Evolutionary conservation across 2,329 filamentous ascomycete genomes (phyloP).

Genomic region (Mollisiaceae sp.): DNA sequence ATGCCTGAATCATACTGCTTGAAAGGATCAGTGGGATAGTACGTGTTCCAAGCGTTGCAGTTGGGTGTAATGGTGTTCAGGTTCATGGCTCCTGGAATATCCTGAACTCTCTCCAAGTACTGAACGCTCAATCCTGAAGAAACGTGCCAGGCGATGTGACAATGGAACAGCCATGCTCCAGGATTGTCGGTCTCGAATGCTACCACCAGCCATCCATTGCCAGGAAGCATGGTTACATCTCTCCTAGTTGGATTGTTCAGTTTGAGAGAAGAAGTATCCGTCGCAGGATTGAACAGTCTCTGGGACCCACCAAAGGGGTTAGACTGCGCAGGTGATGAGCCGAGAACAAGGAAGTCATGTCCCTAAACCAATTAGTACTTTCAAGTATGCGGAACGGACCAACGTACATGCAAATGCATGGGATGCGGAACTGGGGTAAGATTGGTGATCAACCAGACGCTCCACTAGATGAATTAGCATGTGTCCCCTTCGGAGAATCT

Average conservation of each 20-base stretch:
- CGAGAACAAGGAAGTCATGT: slow-evolving; percentile 50
- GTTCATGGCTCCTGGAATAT: slow-evolving; percentile 17
- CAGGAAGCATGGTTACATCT: slow-evolving; percentile 53
- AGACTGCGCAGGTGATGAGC: slow-evolving; percentile 30
- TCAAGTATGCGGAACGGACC: too few species aligned
- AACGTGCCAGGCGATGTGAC: slow-evolving; percentile 53
- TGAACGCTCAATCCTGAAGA: slow-evolving; percentile 56
- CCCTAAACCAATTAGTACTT: slow-evolving; percentile 41
- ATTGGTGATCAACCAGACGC: slow-evolving; percentile 27
- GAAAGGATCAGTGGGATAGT: slow-evolving; percentile 1
- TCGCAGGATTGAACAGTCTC: background rate
- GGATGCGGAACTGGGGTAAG: slow-evolving; percentile 42
- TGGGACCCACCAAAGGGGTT: slow-evolving; percentile 8
- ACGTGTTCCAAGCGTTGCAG: slow-evolving; percentile 3
- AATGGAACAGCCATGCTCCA: slow-evolving; percentile 37
- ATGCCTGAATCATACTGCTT: slow-evolving; percentile 13
- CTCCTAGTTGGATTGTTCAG: slow-evolving; percentile 53
- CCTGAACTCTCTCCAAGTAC: slow-evolving; percentile 47
- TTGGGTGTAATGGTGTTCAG: slow-evolving; percentile 32
- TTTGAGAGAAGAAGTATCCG: slow-evolving; percentile 11
- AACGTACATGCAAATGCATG: slow-evolving; percentile 44
- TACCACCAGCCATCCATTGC: slow-evolving; percentile 27
- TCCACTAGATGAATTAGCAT: slow-evolving; percentile 16
- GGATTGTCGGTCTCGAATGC: slow-evolving; percentile 45
- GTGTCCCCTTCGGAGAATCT: background rate